phyloP scores from a whole-genome alignment of 2,329 filamentous ascomycete genomes.

The Corniculantispora saksenae region DNA sequence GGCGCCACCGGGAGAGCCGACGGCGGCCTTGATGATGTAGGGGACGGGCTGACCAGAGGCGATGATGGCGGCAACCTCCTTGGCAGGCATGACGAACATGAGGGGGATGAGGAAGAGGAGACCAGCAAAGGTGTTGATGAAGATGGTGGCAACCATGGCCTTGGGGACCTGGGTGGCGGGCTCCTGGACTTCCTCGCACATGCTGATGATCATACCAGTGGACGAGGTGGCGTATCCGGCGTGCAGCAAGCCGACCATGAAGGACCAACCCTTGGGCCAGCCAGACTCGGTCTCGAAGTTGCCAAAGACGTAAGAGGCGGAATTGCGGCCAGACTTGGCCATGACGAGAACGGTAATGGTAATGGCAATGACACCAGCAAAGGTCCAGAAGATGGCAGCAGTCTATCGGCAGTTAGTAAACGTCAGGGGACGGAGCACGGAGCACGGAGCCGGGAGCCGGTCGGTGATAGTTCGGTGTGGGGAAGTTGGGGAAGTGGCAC shows the following conservation, averaged over 20 bases:
- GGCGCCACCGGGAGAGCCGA: conserved; percentile 61
- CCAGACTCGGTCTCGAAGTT: conserved; percentile 69
- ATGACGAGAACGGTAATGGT: conserved; percentile 63
- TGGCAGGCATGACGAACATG: conserved; percentile 68
- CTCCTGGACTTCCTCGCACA: conserved; percentile 72
- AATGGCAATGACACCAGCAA: conserved; percentile 68
- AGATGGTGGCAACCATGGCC: conserved; percentile 68
- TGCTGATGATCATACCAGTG: conserved; percentile 78
- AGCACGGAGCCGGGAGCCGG: conserved; percentile 11
- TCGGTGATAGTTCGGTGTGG: conserved; percentile 9
- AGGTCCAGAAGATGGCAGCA: conserved; percentile 74
- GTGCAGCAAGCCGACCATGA: conserved; percentile 71
- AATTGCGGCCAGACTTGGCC: conserved; percentile 67
- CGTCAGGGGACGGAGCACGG: neutral
- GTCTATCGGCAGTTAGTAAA: conserved; percentile 47
- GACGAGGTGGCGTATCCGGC: conserved; percentile 74
- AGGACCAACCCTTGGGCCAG: conserved; percentile 72
- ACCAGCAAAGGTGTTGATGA: conserved; percentile 67
- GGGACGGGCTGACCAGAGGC: conserved; percentile 64
- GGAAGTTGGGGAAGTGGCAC: conserved; percentile 31
- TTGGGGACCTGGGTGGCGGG: conserved; percentile 70
- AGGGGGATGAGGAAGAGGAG: conserved; percentile 69
- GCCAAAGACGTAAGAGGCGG: conserved; percentile 64
- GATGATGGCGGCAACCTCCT: conserved; percentile 54
- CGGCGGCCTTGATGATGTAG: conserved; percentile 61